These are phyloP conservation scores for Cladobotryum protrusum DNA, from an alignment of 2,329 filamentous ascomycete species.

Conservation along the genomic window DNA sequence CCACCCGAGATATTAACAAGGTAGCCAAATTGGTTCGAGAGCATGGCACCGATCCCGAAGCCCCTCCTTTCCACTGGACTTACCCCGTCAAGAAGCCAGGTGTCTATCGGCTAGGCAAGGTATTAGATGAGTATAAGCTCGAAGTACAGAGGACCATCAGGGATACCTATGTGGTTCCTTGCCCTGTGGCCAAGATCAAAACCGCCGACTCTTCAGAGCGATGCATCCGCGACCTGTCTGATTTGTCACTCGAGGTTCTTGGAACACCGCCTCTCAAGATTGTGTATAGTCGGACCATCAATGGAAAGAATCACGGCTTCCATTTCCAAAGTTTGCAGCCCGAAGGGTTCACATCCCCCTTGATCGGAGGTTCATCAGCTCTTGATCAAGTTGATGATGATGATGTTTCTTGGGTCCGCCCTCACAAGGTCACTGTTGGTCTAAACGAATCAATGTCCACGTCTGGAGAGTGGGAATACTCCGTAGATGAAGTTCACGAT, in stretches of 20 bases:
- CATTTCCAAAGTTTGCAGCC: constrained; percentile 93
- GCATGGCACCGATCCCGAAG: constrained; percentile 56
- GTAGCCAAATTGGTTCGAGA: constrained; percentile 64
- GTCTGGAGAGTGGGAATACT: constrained; percentile 80
- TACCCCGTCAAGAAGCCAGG: constrained; percentile 79
- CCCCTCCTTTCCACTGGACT: constrained; percentile 59
- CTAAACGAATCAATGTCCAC: constrained; percentile 83
- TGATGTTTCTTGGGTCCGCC: constrained; percentile 74
- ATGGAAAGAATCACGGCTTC: constrained; percentile 74
- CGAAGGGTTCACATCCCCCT: constrained; percentile 73
- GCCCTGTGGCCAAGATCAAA: constrained; percentile 72
- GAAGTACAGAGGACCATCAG: constrained; percentile 73
- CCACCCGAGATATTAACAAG: constrained; percentile 65
- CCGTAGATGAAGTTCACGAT: constrained; percentile 86
- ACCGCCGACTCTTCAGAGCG: constrained; percentile 57
- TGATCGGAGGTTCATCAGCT: constrained; percentile 56
- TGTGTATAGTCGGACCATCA: constrained; percentile 83
- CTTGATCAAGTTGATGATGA: constrained; percentile 56
- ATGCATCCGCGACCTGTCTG: constrained; percentile 82
- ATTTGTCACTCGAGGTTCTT: constrained; percentile 74
- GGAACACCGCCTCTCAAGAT: constrained; percentile 90
- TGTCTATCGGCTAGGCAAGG: constrained; percentile 75
- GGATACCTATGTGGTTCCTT: constrained; percentile 79
- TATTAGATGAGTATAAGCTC: constrained; percentile 88
- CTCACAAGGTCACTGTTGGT: constrained; percentile 69